Conservation (phyloP, 306 rosid species). For the Cucurbita ficifolia region DNA sequence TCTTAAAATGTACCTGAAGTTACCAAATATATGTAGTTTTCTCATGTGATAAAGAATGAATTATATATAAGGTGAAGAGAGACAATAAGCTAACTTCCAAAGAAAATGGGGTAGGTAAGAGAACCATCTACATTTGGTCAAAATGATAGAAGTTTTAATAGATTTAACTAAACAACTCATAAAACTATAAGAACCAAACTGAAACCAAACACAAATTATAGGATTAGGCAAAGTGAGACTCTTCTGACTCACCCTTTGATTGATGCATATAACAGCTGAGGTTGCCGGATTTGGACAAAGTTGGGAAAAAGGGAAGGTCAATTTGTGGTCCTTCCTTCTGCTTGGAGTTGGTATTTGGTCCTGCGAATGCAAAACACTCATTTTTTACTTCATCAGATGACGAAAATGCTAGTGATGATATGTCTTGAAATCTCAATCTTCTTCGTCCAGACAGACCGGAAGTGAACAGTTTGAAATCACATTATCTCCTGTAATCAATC, state of each 20-base stretch:
- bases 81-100: background rate
- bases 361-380: conserved; percentile 60
- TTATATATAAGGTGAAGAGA: background rate
- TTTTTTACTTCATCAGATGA: conserved; percentile 14
- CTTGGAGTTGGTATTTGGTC: conserved; percentile 77
- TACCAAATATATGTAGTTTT: background rate
- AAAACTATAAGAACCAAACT: background rate
- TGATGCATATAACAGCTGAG: conserved; percentile 37
- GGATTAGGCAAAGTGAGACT: background rate
- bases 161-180: background rate
- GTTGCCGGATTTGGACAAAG: conserved; percentile 59
- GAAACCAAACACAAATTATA: background rate
- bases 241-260: background rate
- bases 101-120: background rate
- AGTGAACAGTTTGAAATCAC: background rate
- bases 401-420: conserved; percentile 12
- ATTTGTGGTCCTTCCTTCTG: conserved; percentile 76
- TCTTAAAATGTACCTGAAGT: background rate
- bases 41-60: background rate
- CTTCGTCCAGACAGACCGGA: conserved; percentile 5
- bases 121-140: background rate
- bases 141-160: background rate
- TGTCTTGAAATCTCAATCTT: conserved; percentile 6
- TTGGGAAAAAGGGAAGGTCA: conserved; percentile 65
- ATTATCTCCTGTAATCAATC: background rate